Conservation (phyloP, 2,329 filamentous ascomycete genomes). For the Leptographium lundbergii region DNA sequence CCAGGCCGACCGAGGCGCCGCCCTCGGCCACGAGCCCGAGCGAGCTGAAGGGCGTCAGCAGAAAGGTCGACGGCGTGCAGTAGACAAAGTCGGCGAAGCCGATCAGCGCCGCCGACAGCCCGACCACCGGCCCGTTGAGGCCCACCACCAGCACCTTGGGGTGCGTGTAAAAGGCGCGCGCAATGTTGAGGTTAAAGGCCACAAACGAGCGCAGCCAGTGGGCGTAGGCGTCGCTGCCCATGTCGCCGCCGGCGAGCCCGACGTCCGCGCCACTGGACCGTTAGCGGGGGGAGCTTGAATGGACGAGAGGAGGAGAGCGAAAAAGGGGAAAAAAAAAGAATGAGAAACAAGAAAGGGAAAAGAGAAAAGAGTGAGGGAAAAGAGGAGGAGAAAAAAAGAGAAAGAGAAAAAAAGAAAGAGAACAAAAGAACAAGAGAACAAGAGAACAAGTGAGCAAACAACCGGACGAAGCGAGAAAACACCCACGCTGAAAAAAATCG, state of each 20-base stretch:
- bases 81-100: conserved; percentile 90
- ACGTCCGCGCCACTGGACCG: conserved; percentile 64
- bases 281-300: conserved; percentile 2
- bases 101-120: conserved; percentile 72
- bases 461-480: background rate
- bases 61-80: conserved; percentile 64
- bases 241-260: conserved; percentile 29
- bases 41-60: conserved; percentile 84
- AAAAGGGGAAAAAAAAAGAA: background rate
- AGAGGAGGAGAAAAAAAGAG: background rate
- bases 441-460: background rate
- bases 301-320: background rate
- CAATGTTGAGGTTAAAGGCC: conserved; percentile 77
- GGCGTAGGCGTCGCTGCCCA: conserved; percentile 23
- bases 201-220: conserved; percentile 62
- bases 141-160: conserved; percentile 86
- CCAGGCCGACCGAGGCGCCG: conserved; percentile 64
- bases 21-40: conserved; percentile 87
- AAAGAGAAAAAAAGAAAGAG: background rate
- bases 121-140: conserved; percentile 84
- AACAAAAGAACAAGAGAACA: background rate
- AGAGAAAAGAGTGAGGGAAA: background rate
- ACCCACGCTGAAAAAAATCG: conserved; percentile 76
- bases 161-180: conserved; percentile 82
- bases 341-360: background rate